phyloP scores from a whole-genome alignment of 495 filamentous ascomycete genomes.

The Bacidia gigantensis region DNA sequence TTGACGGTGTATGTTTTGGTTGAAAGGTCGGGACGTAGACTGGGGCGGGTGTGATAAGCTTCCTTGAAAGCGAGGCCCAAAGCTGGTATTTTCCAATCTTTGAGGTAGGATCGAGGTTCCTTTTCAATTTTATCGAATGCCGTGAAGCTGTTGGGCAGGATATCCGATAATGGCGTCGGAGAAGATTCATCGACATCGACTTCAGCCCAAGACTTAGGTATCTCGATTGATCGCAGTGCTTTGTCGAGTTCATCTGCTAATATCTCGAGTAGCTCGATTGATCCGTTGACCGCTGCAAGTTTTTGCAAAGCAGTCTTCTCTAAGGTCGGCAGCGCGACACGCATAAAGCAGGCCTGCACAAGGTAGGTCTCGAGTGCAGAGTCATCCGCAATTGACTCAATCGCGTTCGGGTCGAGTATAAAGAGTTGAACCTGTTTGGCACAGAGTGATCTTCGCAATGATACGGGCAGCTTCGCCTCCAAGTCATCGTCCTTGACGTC shows the following conservation, averaged over 20 bases:
- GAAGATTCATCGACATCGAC: constrained; percentile 41
- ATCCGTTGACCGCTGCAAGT: constrained; percentile 41
- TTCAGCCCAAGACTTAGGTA: constrained; percentile 67
- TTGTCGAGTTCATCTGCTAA: constrained; percentile 54
- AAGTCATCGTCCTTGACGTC: constrained; percentile 74
- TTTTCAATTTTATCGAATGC: constrained; percentile 63
- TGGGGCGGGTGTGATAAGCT: constrained; percentile 60
- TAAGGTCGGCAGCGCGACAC: constrained; percentile 48
- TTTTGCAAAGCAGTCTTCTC: constrained; percentile 38
- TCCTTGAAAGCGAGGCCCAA: constrained; percentile 90
- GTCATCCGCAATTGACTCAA: constrained; percentile 49
- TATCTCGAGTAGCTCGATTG: constrained; percentile 41
- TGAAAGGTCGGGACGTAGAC: constrained; percentile 70
- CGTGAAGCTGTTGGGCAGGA: constrained; percentile 68
- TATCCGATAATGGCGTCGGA: constrained; percentile 39
- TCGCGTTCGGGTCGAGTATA: constrained; percentile 54
- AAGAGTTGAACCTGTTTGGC: constrained; percentile 55
- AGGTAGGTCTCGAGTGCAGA: constrained; percentile 40
- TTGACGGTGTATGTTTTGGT: constrained; percentile 76
- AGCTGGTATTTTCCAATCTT: constrained; percentile 66
- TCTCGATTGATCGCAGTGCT: constrained; percentile 53
- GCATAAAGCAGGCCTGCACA: constrained; percentile 68
- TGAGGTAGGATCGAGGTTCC: constrained; percentile 51
- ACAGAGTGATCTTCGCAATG: constrained; percentile 51
- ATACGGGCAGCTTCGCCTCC: constrained; percentile 68